A percentile compares a stretch with the other conserved stretches of the same genome.
These are phyloP conservation scores for Citrus maxima DNA, from an alignment of 345 rosid species.

Conservation along the genomic window DNA sequence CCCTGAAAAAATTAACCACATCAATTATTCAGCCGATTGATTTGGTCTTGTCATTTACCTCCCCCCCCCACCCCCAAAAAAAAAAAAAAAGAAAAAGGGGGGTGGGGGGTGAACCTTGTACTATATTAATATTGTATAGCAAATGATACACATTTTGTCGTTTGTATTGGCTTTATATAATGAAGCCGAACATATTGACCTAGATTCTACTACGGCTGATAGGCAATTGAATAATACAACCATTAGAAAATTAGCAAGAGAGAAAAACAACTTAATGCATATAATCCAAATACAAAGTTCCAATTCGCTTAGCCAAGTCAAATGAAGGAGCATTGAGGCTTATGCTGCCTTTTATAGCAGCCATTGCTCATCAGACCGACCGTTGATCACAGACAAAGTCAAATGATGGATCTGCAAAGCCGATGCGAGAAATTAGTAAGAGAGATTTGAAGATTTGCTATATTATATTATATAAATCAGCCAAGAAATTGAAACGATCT, in stretches of 20 bases:
- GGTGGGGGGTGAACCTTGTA: too few relatives aligned
- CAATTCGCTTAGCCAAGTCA: constrained; percentile 7
- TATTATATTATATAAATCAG: too few relatives aligned
- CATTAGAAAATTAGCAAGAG: not conserved
- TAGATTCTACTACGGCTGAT: not conserved
- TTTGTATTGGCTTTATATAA: not conserved
- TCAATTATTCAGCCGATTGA: not conserved
- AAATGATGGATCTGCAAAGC: not conserved
- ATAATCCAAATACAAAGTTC: not conserved
- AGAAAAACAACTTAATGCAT: not conserved
- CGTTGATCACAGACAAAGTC: not conserved
- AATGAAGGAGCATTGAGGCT: not conserved
- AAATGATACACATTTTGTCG: not conserved
- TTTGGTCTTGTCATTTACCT: too few relatives aligned
- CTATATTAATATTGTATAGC: not conserved
- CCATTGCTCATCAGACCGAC: not conserved
- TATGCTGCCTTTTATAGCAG: not conserved
- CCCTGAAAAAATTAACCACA: too few relatives aligned
- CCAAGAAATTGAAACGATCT: too few relatives aligned
- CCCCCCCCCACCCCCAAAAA: too few relatives aligned
- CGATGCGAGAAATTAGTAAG: not conserved
- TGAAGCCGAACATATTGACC: not conserved
- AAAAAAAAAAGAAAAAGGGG: too few relatives aligned
- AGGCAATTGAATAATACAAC: not conserved
- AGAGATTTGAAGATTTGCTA: not conserved